phyloP scores from a whole-genome alignment of 345 rosid genomes.

The Euphorbia lathyris region DNA sequence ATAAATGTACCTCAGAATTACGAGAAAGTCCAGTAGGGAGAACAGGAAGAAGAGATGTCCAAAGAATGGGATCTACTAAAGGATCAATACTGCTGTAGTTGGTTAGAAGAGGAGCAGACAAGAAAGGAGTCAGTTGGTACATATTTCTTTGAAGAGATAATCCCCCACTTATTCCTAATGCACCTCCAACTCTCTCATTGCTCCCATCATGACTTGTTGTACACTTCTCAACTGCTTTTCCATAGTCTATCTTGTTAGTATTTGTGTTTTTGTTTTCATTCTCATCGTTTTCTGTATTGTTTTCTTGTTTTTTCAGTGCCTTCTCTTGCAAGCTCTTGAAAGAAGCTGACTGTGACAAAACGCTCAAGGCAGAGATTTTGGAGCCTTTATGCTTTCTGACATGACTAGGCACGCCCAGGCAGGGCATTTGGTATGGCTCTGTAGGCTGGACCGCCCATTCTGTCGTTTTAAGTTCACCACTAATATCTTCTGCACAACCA shows the following conservation, averaged over 20 bases:
- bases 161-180: conserved; percentile 57
- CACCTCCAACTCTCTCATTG: conserved; percentile 50
- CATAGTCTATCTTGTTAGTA: conserved; percentile 66
- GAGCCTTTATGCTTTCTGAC: conserved; percentile 52
- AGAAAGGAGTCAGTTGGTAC: conserved; percentile 72
- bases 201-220: conserved; percentile 42
- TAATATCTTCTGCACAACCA: conserved; percentile 53
- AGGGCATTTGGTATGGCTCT: conserved; percentile 87
- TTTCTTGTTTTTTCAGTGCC: conserved; percentile 59
- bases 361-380: conserved; percentile 62
- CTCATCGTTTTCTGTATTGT: conserved; percentile 58
- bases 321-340: conserved; percentile 86
- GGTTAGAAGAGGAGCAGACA: conserved; percentile 80
- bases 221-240: conserved; percentile 74
- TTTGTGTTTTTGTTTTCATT: conserved; percentile 72
- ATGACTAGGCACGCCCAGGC: conserved; percentile 50
- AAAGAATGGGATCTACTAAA: conserved; percentile 71
- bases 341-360: conserved; percentile 77
- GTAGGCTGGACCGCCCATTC: conserved; percentile 64
- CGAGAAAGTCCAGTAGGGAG: conserved; percentile 68
- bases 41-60: conserved; percentile 70
- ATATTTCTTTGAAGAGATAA: conserved; percentile 72
- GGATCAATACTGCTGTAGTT: conserved; percentile 75
- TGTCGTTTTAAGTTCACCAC: conserved; percentile 69
- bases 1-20: conserved; percentile 59